Evolutionary conservation across 177 flowering plant genomes (phyloP), one percentile per base, ranked within the genome.

Genomic region (Vitis hybrid): DNA sequence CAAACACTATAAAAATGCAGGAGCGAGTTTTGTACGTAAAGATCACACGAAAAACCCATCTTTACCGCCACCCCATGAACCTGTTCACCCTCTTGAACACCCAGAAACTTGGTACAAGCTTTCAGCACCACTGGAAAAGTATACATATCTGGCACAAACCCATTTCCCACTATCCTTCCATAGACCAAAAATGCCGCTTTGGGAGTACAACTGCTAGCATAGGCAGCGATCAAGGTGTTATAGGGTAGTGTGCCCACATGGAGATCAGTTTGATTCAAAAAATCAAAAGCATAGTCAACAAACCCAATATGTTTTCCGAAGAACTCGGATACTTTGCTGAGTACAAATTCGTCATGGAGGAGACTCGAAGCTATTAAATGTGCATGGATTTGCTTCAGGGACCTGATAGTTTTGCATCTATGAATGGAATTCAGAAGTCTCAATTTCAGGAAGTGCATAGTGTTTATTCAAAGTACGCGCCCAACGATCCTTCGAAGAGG

Each of bases 61-160:
- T 78, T 88, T 8, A 73, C 53, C 63, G 77, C 68, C 68, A 81
- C 26, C 50, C 82, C 81, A 78, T 88, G 90, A 59, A 86, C 55
- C 77, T 82, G 83, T 55, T 60, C 73, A n/a, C 86, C 85, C 63
- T 84, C 87, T 65, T 70, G 71, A 59, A 76, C 50, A 59, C 85
- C 82, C 31, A 7, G 16, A 76, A 74, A 59, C 78, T 74, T 82
- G 6, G 75, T 58, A 61, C 89, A 87, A 7, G 91, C 68, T 71
- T 84, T 84, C 60, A 86, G 18, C 63, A 85, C 62, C 2, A 75
- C 82, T 1, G 87, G 84, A 68, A 82, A 81, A 53, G 85, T 84
- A 66, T 70, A 86, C 75, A 50, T 69, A 45, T 87, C 89, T 3
- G 89, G 85, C 52, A 64, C 26, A 72, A 84, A 82, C 65, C 85